These are phyloP conservation scores for Penicillium longicatenatum DNA, from an alignment of 495 filamentous ascomycete genomes.

Conservation along the genomic window DNA sequence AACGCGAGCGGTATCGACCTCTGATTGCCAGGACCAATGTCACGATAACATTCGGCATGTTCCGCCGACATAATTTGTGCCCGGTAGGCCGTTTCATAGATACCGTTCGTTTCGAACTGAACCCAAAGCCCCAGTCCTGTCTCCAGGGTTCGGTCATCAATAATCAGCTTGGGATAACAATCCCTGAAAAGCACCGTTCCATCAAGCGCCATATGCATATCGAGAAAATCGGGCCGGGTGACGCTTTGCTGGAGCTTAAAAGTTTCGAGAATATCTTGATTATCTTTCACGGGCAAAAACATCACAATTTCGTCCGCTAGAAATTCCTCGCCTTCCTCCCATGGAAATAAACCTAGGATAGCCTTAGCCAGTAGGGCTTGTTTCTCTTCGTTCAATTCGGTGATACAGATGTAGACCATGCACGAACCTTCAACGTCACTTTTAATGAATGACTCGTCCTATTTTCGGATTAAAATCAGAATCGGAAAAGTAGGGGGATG, in stretches of 20 bases:
- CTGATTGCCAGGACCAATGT: not conserved
- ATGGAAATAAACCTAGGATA: slow-evolving; percentile 9
- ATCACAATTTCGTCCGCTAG: slow-evolving; percentile 5
- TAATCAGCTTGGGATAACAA: slow-evolving; percentile 13
- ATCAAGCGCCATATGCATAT: slow-evolving; percentile 18
- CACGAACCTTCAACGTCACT: not conserved
- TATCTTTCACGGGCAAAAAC: slow-evolving; percentile 1
- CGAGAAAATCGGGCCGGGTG: slow-evolving; percentile 17
- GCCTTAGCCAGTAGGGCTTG: slow-evolving; percentile 13
- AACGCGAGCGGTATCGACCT: not conserved
- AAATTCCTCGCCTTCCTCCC: slow-evolving; percentile 9
- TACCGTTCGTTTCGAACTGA: slow-evolving; percentile 12
- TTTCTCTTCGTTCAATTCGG: slow-evolving; percentile 6
- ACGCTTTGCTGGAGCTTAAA: slow-evolving; percentile 17
- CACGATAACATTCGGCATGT: slow-evolving; percentile 5
- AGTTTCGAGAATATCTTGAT: slow-evolving; percentile 15
- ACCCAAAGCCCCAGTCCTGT: slow-evolving; percentile 16
- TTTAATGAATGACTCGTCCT: slow-evolving; percentile 5
- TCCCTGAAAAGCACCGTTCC: slow-evolving; percentile 15
- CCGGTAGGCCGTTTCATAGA: slow-evolving; percentile 3
- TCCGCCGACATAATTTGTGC: slow-evolving; percentile 11
- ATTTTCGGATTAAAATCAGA: not conserved
- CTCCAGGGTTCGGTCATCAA: slow-evolving; percentile 19
- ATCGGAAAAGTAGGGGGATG: not conserved
- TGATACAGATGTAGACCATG: slow-evolving; percentile 13